Evolutionary conservation across 768 basidiomycete genomes (phyloP), one percentile per base, ranked within the genome.

Genomic region (Lentinula aciculospora): DNA sequence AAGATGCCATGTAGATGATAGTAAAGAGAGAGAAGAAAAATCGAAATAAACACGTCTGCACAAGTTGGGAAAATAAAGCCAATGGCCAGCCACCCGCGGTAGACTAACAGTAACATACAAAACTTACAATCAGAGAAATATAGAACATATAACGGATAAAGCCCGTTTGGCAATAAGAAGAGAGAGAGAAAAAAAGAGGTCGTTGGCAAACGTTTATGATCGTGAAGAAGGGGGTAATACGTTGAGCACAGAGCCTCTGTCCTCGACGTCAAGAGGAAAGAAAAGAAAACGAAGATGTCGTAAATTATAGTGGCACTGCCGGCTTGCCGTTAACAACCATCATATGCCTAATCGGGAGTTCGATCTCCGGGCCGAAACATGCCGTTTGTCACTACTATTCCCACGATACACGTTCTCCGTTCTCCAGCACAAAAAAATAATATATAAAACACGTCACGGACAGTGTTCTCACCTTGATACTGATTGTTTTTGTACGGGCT

Each of bases 131-230:
- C 51, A 61, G 53, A 49, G 53, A 32, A 15, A 46, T 44, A 62
- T 65, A 66, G 65, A 64, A 63, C 65, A 71, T 65, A 65, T 59
- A 58, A 68, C 68, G 69, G 65, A 15, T 34, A 32, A 28, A 39
- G 36, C 12, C 21, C 36, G 51, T 53, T 15, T 25, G 60, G 57
- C n/a, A 62, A 60, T 59, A 66, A 64, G 65, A 65, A 60, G 62
- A 67, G 65, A 66, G 60, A 63, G 63, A 62, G 60, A 46, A 57
- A 60, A 61, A 34, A 36, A 21, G 44, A 60, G 59, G 60, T 74
- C 72, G 65, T 76, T 73, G 64, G 46, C 29, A 50, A 71, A 67
- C 70, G 72, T 75, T 62, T 65, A 65, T 37, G 60, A 68, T 74
- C 69, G 69, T 67, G 62, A 68, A 59, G 47, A 55, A 61, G 66